Base-by-base conservation (phyloP, 2,329 filamentous ascomycete species). In the Botrytis sinoallii region DNA sequence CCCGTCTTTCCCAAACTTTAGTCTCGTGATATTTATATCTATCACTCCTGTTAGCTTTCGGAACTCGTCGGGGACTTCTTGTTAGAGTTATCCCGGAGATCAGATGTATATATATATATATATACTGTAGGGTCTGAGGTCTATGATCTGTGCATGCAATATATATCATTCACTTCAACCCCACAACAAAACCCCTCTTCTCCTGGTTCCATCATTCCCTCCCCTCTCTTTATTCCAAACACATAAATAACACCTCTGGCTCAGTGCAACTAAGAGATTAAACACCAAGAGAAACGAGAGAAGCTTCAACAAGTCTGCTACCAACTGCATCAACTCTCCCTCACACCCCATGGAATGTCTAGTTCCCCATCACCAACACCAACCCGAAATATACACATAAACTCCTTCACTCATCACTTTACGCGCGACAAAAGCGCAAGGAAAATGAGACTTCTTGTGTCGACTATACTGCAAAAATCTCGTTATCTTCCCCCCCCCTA, bases 21-120 rank as follows among this genome's bases (percentile, higher is more conserved):
- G n/a, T n/a, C n/a, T n/a, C n/a, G n/a, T n/a, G n/a, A n/a, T n/a
- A n/a, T n/a, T n/a, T n/a, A n/a, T 52, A 14, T 52, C 4, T 25
- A 14, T 52, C 25, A 14, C 25, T 14, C 10, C 48, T 52, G 12
- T 14, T 0, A 52, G 10, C 2, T n/a, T 52, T 14, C 12, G 4
- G 4, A n/a, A n/a, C 6, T 6, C 25, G 0, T n/a, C 25, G 0
- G 25, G 4, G 5, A n/a, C 9, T 52, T 52, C 22, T 52, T 14
- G 25, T 52, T 4, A 4, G 9, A 14, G 25, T 10, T 14, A n/a
- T 1, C 4, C 25, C 1, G 25, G 4, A 52, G 3, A 7, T 25
- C 4, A 16, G 3, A 16, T n/a, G 20, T 4, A 40, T 10, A 5
- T 42, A 1, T 44, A 5, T 42, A 1, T 44, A 7, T n/a, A 55